Evolutionary conservation across 768 basidiomycete genomes (phyloP).

Genomic region (Mycena vitilis): DNA sequence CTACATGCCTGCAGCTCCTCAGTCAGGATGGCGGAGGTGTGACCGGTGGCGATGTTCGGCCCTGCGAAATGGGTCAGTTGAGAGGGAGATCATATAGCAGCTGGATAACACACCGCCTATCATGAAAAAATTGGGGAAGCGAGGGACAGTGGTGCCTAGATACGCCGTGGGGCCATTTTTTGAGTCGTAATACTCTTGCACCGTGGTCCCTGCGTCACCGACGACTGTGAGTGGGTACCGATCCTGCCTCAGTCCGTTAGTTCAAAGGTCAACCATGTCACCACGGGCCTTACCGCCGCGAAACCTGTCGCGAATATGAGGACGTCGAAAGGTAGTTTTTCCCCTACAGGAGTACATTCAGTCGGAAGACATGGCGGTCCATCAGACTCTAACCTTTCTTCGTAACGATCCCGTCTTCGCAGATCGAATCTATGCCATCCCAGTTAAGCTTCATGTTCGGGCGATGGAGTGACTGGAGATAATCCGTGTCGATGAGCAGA

Average conservation of each 20-base stretch:
- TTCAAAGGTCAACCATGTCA: background rate
- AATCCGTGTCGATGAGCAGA: conserved; percentile 4
- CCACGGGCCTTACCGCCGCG: conserved; percentile 50
- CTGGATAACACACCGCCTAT: conserved; percentile 54
- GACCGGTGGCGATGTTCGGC: conserved; percentile 69
- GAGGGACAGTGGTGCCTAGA: conserved; percentile 63
- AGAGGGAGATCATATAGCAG: background rate
- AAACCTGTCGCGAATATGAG: conserved; percentile 71
- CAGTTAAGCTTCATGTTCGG: conserved; percentile 20
- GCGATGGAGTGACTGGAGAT: conserved; percentile 6
- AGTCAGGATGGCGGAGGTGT: conserved; percentile 67
- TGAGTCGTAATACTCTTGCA: conserved; percentile 58
- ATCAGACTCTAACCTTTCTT: conserved; percentile 1
- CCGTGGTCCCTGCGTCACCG: conserved; percentile 55
- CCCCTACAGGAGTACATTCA: conserved; percentile 43
- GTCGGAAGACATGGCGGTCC: too few species aligned
- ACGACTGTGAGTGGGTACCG: conserved; percentile 49
- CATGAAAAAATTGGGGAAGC: conserved; percentile 66
- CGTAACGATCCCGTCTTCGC: conserved; percentile 10
- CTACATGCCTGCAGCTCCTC: conserved; percentile 64
- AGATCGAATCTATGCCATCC: conserved; percentile 16
- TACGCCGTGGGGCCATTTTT: conserved; percentile 66
- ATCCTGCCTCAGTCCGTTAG: conserved; percentile 45
- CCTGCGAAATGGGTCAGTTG: conserved; percentile 44
- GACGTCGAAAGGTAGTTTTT: conserved; percentile 64